Conservation (phyloP, 805 yeast species). For the Hanseniaspora valbyensis region DNA sequence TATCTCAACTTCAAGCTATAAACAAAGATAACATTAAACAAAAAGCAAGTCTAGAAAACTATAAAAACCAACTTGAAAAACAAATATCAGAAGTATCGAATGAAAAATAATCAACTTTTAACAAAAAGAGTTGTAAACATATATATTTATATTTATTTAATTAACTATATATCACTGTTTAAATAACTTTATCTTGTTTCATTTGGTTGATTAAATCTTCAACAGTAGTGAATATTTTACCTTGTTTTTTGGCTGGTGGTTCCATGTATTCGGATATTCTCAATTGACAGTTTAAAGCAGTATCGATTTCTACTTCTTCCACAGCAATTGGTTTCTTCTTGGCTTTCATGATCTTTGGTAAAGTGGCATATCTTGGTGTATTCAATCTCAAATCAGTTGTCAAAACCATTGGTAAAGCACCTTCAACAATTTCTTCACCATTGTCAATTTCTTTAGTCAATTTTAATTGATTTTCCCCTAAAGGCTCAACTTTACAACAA, state of each 20-base stretch:
- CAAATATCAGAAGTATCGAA: background rate
- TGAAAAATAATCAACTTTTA: background rate
- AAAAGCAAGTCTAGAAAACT: background rate
- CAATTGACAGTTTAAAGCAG: conserved; percentile 56
- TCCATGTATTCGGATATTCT: conserved; percentile 67
- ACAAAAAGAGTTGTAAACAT: background rate
- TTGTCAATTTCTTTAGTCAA: conserved; percentile 94
- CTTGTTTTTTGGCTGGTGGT: conserved; percentile 74
- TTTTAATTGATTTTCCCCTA: conserved; percentile 40
- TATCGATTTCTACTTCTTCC: conserved; percentile 46
- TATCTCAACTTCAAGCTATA: background rate
- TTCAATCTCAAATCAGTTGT: conserved; percentile 91
- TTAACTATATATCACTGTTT: too few species aligned
- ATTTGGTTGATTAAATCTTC: conserved; percentile 73
- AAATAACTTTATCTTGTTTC: conserved; percentile 64
- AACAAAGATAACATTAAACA: background rate
- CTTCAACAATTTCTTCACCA: conserved; percentile 72
- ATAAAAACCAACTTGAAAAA: background rate
- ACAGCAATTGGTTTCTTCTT: conserved; percentile 85
- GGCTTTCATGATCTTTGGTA: conserved; percentile 97
- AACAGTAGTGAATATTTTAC: conserved; percentile 66
- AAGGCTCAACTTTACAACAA: conserved; percentile 70
- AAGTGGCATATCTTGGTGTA: conserved; percentile 89
- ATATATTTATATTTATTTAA: too few species aligned
- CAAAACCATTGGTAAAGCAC: conserved; percentile 71